Conservation (phyloP, 495 filamentous ascomycete species). For the Tirmania nivea region DNA sequence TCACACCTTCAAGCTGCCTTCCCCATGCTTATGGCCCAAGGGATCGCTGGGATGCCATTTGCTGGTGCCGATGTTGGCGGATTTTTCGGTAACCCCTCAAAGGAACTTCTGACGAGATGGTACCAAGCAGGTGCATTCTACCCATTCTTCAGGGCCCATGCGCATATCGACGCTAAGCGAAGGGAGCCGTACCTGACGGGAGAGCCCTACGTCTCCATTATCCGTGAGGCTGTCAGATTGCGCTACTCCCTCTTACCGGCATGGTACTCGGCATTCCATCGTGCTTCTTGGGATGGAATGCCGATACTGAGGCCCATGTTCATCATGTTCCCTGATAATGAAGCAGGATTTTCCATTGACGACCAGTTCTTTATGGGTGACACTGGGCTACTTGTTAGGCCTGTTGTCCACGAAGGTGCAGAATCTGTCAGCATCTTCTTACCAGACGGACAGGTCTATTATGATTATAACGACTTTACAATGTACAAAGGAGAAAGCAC, state of each 20-base stretch:
- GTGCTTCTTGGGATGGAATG: constrained; percentile 57
- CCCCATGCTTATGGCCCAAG: constrained; percentile 81
- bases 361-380: constrained; percentile 80
- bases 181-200: constrained; percentile 80
- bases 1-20: constrained; percentile 65
- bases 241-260: constrained; percentile 75
- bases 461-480: constrained; percentile 77
- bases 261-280: constrained; percentile 94
- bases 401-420: constrained; percentile 54
- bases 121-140: constrained; percentile 96
- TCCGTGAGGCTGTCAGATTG: constrained; percentile 66
- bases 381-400: constrained; percentile 73
- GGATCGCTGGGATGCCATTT: constrained; percentile 84
- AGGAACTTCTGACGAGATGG: constrained; percentile 80
- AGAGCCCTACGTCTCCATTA: constrained; percentile 67
- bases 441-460: constrained; percentile 70
- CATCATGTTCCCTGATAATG: constrained; percentile 74
- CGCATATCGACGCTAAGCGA: constrained; percentile 84
- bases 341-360: constrained; percentile 65
- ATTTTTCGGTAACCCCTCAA: constrained; percentile 90
- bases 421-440: constrained; percentile 62
- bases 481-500: constrained; percentile 43
- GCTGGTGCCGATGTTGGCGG: constrained; percentile 90
- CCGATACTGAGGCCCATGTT: constrained; percentile 83
- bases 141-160: constrained; percentile 95